These are phyloP conservation scores for Sporisorium scitamineum DNA, from an alignment of 1,284 basidiomycete genomes.

Conservation along the genomic window DNA sequence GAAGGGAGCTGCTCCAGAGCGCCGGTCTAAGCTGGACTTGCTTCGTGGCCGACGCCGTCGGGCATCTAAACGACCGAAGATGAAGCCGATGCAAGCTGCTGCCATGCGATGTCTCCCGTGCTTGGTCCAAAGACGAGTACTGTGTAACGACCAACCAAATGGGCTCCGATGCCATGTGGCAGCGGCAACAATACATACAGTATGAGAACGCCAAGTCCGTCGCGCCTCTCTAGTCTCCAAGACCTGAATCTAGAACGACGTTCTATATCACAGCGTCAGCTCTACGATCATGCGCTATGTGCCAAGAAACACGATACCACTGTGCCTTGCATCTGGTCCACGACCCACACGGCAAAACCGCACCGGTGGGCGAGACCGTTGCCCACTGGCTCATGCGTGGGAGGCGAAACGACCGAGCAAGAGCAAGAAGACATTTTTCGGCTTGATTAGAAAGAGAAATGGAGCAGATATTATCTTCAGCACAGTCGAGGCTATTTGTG, in stretches of 20 bases:
- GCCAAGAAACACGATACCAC: not conserved
- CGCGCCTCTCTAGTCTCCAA: not conserved
- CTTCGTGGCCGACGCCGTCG: not conserved
- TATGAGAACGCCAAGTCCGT: not conserved
- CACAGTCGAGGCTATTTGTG: too few species aligned
- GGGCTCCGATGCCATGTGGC: slow-evolving; percentile 2
- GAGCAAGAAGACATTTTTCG: too few species aligned
- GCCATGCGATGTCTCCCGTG: not conserved
- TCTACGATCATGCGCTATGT: not conserved
- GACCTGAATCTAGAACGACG: not conserved
- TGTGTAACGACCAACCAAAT: too few species aligned
- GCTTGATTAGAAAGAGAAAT: too few species aligned
- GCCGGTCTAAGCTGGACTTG: not conserved
- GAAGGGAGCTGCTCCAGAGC: not conserved
- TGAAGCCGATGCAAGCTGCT: not conserved
- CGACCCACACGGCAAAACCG: not conserved
- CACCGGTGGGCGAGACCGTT: not conserved
- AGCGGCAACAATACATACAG: not conserved
- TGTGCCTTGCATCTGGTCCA: not conserved
- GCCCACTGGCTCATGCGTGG: not conserved
- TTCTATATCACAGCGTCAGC: not conserved
- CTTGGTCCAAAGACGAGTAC: not conserved
- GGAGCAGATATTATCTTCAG: too few species aligned
- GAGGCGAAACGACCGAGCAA: not conserved
- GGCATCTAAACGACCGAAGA: not conserved